Evolutionary conservation across 805 yeast genomes (phyloP).

Genomic region (Yarrowia phangngaensis): DNA sequence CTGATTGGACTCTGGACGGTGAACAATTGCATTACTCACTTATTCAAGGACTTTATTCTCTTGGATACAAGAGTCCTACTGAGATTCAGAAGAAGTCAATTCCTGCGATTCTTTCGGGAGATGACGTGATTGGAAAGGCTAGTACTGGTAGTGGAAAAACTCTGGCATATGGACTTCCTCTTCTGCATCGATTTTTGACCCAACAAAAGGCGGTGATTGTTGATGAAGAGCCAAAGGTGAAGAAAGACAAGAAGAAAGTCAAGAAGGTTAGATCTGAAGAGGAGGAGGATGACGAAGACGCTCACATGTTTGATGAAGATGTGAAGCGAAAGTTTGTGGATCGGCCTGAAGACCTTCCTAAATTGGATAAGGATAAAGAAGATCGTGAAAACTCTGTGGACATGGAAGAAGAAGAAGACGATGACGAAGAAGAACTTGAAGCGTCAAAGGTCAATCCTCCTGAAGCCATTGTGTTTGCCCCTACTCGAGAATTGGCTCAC

Average conservation of each 20-base stretch:
- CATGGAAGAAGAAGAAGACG: background rate
- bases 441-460: slow-evolving; percentile 44
- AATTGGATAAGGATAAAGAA: slow-evolving; percentile 26
- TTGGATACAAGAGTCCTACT: slow-evolving; percentile 69
- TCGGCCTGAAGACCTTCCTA: slow-evolving; percentile 50
- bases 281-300: background rate
- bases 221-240: background rate
- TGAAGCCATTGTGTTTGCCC: slow-evolving; percentile 79
- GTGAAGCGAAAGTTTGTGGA: background rate
- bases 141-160: slow-evolving; percentile 98
- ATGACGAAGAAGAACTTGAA: slow-evolving; percentile 26
- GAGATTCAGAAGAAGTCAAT: slow-evolving; percentile 75
- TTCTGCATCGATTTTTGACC: slow-evolving; percentile 42
- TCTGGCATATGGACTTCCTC: slow-evolving; percentile 89
- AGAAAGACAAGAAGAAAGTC: background rate
- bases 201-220: background rate
- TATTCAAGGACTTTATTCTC: slow-evolving; percentile 55
- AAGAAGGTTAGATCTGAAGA: background rate
- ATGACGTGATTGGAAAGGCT: slow-evolving; percentile 91
- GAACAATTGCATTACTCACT: slow-evolving; percentile 50
- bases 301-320: slow-evolving; percentile 9
- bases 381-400: slow-evolving; percentile 30
- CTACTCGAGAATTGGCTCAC: slow-evolving; percentile 94
- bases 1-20: slow-evolving; percentile 42
- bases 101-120: slow-evolving; percentile 67